phyloP scores from a whole-genome alignment of 2,329 filamentous ascomycete genomes.

The Fusarium proliferatum region DNA sequence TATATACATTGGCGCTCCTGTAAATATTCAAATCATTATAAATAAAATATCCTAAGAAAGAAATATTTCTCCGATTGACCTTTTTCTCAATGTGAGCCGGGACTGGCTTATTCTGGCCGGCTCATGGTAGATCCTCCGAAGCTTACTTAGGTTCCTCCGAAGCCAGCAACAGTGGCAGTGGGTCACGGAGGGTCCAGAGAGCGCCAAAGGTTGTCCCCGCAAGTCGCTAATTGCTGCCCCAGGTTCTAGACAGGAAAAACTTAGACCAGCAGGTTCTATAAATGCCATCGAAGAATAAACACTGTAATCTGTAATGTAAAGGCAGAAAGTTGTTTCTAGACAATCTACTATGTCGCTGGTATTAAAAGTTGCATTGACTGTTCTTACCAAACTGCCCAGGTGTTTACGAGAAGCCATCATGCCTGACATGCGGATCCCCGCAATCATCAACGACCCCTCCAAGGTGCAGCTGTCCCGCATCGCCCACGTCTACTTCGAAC shows the following conservation, averaged over 20 bases:
- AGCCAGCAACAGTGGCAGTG: neutral
- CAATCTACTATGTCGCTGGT: neutral
- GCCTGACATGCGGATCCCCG: neutral
- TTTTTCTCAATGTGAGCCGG: neutral
- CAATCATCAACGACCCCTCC: neutral
- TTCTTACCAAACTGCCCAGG: neutral
- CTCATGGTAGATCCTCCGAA: neutral
- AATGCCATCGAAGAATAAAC: neutral
- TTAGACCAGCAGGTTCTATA: neutral
- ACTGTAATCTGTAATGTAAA: fast-evolving
- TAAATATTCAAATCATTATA: neutral
- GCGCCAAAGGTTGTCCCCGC: neutral
- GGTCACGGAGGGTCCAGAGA: neutral
- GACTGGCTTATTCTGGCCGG: neutral
- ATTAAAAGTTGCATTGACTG: neutral
- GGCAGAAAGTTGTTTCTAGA: no score
- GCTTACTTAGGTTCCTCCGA: neutral
- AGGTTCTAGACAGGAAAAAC: neutral
- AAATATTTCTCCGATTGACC: no score
- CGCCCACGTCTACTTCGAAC: neutral
- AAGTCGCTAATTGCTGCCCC: neutral
- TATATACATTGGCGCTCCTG: neutral
- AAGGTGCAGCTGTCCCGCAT: neutral
- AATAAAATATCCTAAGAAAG: neutral
- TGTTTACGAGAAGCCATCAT: neutral